Percentiles rank a stretch among this genome's conserved stretches.
These are phyloP conservation scores for Rhododendron molle DNA, from an alignment of 148 eudicot species.

Conservation along the genomic window DNA sequence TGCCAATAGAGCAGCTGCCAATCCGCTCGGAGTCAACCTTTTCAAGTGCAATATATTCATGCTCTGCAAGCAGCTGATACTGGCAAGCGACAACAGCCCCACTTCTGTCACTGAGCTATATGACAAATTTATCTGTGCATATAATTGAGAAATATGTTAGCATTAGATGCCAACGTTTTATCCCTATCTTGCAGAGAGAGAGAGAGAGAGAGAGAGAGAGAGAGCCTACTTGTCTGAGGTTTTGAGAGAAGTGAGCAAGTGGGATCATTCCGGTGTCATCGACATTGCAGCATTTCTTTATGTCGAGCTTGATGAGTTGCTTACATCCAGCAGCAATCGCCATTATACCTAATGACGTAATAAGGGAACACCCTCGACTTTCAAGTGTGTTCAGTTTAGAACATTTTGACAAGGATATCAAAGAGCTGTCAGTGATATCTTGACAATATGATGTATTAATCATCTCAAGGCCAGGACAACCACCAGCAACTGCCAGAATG, in stretches of 20 bases:
- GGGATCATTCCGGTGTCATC: constrained; percentile 80
- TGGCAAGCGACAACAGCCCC: constrained; percentile 71
- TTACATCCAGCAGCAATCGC: constrained; percentile 85
- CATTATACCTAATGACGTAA: constrained; percentile 68
- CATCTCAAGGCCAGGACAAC: constrained; percentile 71
- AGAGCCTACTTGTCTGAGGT: constrained; percentile 66
- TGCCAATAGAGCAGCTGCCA: constrained; percentile 70
- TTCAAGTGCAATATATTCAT: constrained; percentile 67
- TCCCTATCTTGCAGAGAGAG: neutral
- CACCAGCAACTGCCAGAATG: constrained; percentile 60
- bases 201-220: neutral
- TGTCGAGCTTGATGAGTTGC: constrained; percentile 71
- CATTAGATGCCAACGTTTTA: neutral
- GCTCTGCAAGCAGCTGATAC: constrained; percentile 76
- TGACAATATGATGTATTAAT: constrained; percentile 71
- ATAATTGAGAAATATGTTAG: neutral
- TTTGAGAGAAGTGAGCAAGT: constrained; percentile 81
- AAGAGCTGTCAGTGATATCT: constrained; percentile 57
- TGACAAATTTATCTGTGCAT: constrained; percentile 73
- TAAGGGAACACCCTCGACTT: constrained; percentile 78
- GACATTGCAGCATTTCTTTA: constrained; percentile 77
- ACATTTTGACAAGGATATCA: constrained; percentile 72
- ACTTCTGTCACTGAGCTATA: constrained; percentile 74
- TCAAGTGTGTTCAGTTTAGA: constrained; percentile 67
- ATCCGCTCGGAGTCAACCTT: constrained; percentile 68